Base-by-base conservation (phyloP, 306 rosid species). In the Fragaria iinumae region DNA sequence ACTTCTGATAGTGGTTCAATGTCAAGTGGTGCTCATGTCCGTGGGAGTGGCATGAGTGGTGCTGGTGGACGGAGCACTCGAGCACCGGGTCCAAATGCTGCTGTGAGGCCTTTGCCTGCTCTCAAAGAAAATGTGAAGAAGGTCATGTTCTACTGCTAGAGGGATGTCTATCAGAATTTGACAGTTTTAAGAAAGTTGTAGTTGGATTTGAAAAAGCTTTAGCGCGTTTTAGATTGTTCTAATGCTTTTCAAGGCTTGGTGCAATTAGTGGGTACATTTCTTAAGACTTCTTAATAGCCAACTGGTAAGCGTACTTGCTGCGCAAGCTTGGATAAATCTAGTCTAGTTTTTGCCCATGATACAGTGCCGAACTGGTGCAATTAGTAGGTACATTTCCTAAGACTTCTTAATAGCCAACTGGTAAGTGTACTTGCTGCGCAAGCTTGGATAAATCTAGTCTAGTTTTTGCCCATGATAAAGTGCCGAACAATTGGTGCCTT, bases 111-210 rank as follows among this genome's bases (percentile, higher is more conserved):
- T 7, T 77, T 96, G 14, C 99, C 98, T 6, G 92, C 99, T 0
- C 84, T 96, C 0, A 92, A 91, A 67, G 99, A 91, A 39, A 96
- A 92, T 76, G 97, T 96, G 0, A 96, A 96, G 87, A 88, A 86
- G 76, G 99, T 96, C 3, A 96, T 96, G 99, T 96, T 96, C 44
- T 96, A 96, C 14, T 96, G 99, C 73, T 92, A 82, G 70, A 29
- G 67, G 69, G 60, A 38, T 16, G 23, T 67, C 48, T 0, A 57
- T 9, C 25, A 21, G 64, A 11, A 53, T 20, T 18, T 55, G 34
- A 10, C 27, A 18, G 12, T 25, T 12, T 1, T 59, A 59, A 23
- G 38, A 11, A 12, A 27, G 9, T 60, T 16, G 44, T 67, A 39
- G 20, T 41, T 21, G 6, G 11, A 20, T 21, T 32, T 34, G 8